phyloP scores from a whole-genome alignment of 495 filamentous ascomycete genomes.

The Friedmanniomyces endolithicus region DNA sequence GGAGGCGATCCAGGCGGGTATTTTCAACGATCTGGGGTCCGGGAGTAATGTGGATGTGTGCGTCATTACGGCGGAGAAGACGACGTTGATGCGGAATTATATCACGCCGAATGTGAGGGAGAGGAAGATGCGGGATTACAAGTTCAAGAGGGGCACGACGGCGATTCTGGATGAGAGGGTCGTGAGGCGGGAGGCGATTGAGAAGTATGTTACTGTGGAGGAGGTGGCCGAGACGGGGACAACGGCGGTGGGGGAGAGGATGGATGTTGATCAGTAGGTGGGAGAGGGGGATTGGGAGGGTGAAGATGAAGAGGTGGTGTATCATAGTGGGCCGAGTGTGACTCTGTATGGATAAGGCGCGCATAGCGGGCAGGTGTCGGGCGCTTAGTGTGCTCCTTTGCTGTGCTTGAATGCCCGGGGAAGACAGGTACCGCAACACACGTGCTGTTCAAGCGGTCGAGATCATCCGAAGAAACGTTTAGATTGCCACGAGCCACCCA shows the following conservation, averaged over 20 bases:
- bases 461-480: too few relatives aligned
- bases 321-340: not conserved
- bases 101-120: slow-evolving; percentile 84
- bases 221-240: slow-evolving; percentile 53
- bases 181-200: slow-evolving; percentile 82
- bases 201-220: slow-evolving; percentile 86
- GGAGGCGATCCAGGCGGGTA: slow-evolving; percentile 89
- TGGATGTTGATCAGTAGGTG: slow-evolving; percentile 66
- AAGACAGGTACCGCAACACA: not conserved
- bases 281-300: not conserved
- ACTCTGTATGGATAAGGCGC: not conserved
- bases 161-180: slow-evolving; percentile 88
- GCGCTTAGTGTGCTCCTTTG: not conserved
- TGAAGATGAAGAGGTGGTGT: too few relatives aligned
- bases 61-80: slow-evolving; percentile 87
- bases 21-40: slow-evolving; percentile 97
- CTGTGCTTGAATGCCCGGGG: not conserved
- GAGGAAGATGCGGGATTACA: slow-evolving; percentile 84
- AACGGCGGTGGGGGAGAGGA: slow-evolving; percentile 59
- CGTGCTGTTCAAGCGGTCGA: too few relatives aligned
- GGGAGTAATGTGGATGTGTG: slow-evolving; percentile 96
- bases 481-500: too few relatives aligned
- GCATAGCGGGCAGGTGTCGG: not conserved
- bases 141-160: slow-evolving; percentile 78
- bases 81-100: slow-evolving; percentile 78